Base-by-base conservation (phyloP, 805 yeast species). In the Cyberlindnera samutprakarnensis region DNA sequence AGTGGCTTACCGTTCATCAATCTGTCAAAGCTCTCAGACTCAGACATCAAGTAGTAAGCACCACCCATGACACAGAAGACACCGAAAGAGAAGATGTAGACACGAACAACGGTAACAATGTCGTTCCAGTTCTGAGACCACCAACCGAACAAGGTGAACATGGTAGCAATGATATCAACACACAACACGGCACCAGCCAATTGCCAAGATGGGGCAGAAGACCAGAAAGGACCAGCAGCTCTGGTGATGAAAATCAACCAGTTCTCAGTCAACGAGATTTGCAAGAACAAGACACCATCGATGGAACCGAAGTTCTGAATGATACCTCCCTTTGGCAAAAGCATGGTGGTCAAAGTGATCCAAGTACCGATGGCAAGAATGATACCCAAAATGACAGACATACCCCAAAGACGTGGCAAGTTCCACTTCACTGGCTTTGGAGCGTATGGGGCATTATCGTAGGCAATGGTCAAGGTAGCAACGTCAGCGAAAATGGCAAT, bases 161-260 rank as follows among this genome's bases (percentile, higher is more conserved):
- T 72, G 43, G 96, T 87, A 49, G 96, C 94, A 54, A 87, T 66
- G 71, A 86, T 66, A 66, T 86, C 96, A 59, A 86, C 96, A 58
- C 66, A 66, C 59, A 84, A 72, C 53, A 86, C 95, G 54, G 96
- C 96, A 70, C 94, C 94, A 53, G 92, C 51, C 68, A 86, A 77
- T 73, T 86, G 95, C 96, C 96, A 87, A 30, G 96, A 87, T 70
- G 96, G 96, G 39, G 72, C 56, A 28, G 95, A 85, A 39, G 95
- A 82, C 96, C 96, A 87, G 92, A 87, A 87, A 59, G 96, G 95
- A 72, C 96, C 96, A 63, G 76, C 82, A 59, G 95, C 95, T 74
- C 96, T 80, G 56, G 96, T 86, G 60, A 87, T 72, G 83, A 86
- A 86, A 72, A 86, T 86, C 66, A 86, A 78, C 96, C 96, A 86